Evolutionary conservation across 768 basidiomycete genomes (phyloP), one percentile per base, ranked within the genome.

Genomic region (Collybiopsis confluens): DNA sequence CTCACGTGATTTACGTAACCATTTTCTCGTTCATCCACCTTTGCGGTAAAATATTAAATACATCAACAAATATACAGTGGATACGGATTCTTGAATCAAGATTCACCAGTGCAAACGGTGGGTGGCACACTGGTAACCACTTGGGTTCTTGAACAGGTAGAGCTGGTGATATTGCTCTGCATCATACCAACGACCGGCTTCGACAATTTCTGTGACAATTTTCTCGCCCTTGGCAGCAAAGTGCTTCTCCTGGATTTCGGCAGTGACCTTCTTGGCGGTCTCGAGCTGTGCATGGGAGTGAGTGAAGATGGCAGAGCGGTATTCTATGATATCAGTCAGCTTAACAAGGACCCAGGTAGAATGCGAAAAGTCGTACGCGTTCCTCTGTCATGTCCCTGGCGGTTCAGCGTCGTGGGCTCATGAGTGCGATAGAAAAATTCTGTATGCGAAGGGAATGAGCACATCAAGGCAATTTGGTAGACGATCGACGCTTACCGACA

Each of bases 361-460:
- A 13, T 40, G 23, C 46, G 15, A 28, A 27, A 23, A 8, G 4
- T 79, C 85, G 58, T 63, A 93, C 92, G 93, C 26, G 83, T 82
- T 18, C 94, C 93, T 2, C 63, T 64, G 62, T 96, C 92, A 1
- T 62, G 75, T 26, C 93, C 93, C 65, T 96, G 93, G 13, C 77
- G 71, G 67, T 96, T 85, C 52, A 77, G 63, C 0, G 90, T 90
- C 38, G 93, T 96, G 2, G 95, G 92, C 59, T 97, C 94, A 62
- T 98, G 95, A 0, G 90, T 92, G 43, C 96, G 81, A 68, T 93
- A 96, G 71, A 96, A 96, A 75, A 94, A 95, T 69, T 96, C 92
- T 86, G 66, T 11, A 23, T 3, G 15, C 30, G 24, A 2, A 36
- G 23, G 23, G 20, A 23, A 56, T 52, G 49, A n/a, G 37, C 21